Base-by-base conservation (phyloP, 2,329 filamentous ascomycete genomes). In the Epichloe hybrida region DNA sequence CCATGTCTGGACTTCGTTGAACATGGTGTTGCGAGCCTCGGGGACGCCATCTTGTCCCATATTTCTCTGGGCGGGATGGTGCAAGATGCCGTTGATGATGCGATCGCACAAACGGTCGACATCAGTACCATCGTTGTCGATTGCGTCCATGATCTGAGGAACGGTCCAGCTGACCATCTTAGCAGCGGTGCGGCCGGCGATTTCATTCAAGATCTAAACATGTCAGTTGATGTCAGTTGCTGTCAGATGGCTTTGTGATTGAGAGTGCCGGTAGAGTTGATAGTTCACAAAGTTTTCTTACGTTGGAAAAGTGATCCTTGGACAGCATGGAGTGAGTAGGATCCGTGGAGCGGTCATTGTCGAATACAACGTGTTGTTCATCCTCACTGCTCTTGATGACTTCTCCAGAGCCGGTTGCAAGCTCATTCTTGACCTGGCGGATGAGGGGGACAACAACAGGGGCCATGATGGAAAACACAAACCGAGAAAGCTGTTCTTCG, bases 281-380 rank as follows among this genome's bases (percentile, higher is more conserved):
- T 4, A 45, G 2, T 11, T 20, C 12, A 37, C 17, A 37, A 2
- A 15, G 20, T 11, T 40, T 21, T 59, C 74, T 68, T 65, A 84
- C 74, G 62, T 94, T 94, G 56, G 84, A 86, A 66, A 96, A 96
- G 68, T 96, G 90, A 61, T 96, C 90, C 71, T 96, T 96, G 53
- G 88, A 89, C 49, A 96, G 73, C 90, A 95, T 95, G 20, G 88
- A 94, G 71, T 96, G 90, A 1, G 90, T 96, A 0, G 90, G 91
- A 61, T 96, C 84, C 20, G 80, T 81, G 55, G 72, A 85, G 48
- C 77, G 55, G 61, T 94, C 84, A 57, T 96, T 83, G 43, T 86
- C 69, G 67, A 95, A 96, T 47, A 96, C 88, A 57, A 94, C 77
- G 61, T 86, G 81, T 69, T 95, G 89, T 71, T 95, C 84, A 49